phyloP scores from a whole-genome alignment of 2,329 filamentous ascomycete genomes.

The Talaromyces sp. region DNA sequence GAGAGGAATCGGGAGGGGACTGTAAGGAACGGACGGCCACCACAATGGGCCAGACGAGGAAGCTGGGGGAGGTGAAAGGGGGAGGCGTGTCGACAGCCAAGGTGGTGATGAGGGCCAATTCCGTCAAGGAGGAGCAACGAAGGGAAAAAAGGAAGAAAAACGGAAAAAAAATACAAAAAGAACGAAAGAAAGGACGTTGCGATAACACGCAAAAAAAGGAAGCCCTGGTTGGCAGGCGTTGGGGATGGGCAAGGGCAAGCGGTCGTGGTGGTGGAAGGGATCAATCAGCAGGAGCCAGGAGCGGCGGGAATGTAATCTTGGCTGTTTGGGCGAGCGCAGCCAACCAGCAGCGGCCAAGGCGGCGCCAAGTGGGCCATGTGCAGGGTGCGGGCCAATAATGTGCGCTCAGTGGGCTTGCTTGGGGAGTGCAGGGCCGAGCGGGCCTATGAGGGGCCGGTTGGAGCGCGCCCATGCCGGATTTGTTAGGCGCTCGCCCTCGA shows the following conservation, averaged over 20 bases:
- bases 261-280: neutral
- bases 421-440: neutral
- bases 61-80: constrained; percentile 2
- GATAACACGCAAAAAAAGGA: constrained; percentile 11
- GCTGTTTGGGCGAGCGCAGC: constrained; percentile 3
- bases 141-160: constrained; percentile 11
- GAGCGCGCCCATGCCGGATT: neutral
- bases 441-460: neutral
- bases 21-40: constrained; percentile 36
- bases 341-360: neutral
- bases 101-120: constrained; percentile 5
- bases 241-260: constrained; percentile 6
- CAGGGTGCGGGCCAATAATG: neutral
- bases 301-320: neutral
- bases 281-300: neutral
- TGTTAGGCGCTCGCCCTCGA: neutral
- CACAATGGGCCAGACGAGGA: constrained; percentile 19
- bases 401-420: neutral
- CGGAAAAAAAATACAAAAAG: constrained; percentile 7
- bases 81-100: neutral
- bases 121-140: constrained; percentile 6
- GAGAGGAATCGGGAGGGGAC: neutral
- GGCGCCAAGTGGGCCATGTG: neutral
- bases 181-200: constrained; percentile 13
- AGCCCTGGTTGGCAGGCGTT: constrained; percentile 2